Conservation (phyloP, 257 asterid genomes). For the Hygrophila difformis region DNA sequence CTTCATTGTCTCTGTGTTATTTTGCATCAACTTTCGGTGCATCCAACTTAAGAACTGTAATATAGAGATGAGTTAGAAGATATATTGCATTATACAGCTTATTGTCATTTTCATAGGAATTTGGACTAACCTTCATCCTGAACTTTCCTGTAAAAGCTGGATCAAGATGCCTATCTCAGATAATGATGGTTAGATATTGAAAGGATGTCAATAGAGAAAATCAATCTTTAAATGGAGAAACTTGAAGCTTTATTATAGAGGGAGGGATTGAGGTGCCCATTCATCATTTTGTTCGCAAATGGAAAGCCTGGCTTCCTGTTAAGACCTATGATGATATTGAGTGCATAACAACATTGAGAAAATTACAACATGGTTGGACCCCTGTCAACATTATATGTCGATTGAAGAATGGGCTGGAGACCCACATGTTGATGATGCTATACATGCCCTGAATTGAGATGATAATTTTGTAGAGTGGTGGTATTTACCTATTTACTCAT, state of each 20-base stretch:
- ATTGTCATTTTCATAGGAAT: constrained; percentile 13
- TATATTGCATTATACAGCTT: constrained; percentile 2
- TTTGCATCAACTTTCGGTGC: constrained; percentile 55
- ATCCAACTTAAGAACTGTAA: constrained; percentile 87
- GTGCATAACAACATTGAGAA: constrained; percentile 45
- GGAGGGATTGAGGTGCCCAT: constrained; percentile 24
- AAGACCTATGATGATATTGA: constrained; percentile 29
- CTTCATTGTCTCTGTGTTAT: constrained; percentile 33
- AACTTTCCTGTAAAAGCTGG: constrained; percentile 25
- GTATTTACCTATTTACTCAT: constrained; percentile 1
- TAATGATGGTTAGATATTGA: constrained; percentile 18
- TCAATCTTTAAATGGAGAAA: constrained; percentile 12
- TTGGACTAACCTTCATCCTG: constrained; percentile 65
- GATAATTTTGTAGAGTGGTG: constrained; percentile 25
- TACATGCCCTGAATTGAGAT: constrained; percentile 15
- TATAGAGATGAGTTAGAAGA: constrained; percentile 29
- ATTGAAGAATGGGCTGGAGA: constrained; percentile 33
- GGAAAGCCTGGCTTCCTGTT: constrained; percentile 30
- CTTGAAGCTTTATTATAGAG: constrained; percentile 16
- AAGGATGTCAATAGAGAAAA: constrained; percentile 14
- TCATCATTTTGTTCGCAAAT: constrained; percentile 24
- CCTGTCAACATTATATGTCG: constrained; percentile 25
- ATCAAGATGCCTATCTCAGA: constrained; percentile 14
- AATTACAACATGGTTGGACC: constrained; percentile 50
- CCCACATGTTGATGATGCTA: constrained; percentile 49